A percentile compares a stretch with the other conserved stretches of the same genome.
These are phyloP conservation scores for Galium porrigens DNA, from an alignment of 305 asterid species.

Conservation along the genomic window DNA sequence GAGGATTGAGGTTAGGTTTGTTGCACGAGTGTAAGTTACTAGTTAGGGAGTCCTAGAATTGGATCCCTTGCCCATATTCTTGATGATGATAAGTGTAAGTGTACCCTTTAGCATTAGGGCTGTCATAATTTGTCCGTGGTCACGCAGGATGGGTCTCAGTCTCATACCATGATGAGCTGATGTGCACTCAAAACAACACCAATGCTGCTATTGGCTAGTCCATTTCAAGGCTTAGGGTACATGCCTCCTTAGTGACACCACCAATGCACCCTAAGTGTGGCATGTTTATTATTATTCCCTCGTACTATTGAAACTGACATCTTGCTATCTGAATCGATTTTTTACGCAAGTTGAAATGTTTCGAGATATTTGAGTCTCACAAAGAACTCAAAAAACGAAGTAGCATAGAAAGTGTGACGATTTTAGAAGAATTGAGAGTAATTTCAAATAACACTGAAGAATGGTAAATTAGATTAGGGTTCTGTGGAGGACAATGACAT, in stretches of 20 bases:
- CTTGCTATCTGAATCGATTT: too few relatives aligned
- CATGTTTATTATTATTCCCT: background rate
- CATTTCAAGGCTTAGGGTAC: background rate
- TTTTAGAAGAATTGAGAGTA: too few relatives aligned
- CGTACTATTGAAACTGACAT: too few relatives aligned
- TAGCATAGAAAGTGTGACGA: too few relatives aligned
- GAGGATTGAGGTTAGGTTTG: constrained; percentile 1
- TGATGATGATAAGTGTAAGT: background rate
- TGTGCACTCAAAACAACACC: constrained; percentile 1
- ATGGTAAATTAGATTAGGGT: background rate
- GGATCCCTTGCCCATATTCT: background rate
- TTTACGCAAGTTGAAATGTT: background rate
- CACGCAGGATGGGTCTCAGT: constrained; percentile 8
- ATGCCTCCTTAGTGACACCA: too few relatives aligned
- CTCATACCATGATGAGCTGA: constrained; percentile 3
- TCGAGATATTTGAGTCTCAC: too few relatives aligned
- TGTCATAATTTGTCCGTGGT: background rate
- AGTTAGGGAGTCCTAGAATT: background rate
- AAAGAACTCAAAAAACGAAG: too few relatives aligned
- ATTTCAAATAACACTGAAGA: too few relatives aligned
- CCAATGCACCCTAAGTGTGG: background rate
- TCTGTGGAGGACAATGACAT: constrained; percentile 9
- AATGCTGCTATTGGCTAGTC: background rate
- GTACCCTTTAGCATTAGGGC: background rate
- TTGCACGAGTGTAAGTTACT: background rate